These are phyloP conservation scores for Xylaria venustula DNA, from an alignment of 495 filamentous ascomycete genomes.

Conservation along the genomic window DNA sequence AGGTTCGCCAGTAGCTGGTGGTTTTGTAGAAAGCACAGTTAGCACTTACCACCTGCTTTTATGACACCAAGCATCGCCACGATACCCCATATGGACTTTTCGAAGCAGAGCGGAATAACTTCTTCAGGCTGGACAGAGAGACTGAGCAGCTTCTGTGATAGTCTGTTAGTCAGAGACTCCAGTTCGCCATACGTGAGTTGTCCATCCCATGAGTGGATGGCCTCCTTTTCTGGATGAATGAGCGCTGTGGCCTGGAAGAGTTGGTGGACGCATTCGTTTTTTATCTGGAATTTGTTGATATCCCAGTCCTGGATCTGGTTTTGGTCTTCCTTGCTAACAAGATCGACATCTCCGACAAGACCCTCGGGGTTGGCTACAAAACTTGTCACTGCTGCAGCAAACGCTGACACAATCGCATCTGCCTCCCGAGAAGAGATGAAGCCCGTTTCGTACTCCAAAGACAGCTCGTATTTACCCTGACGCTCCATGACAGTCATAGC, in stretches of 20 bases:
- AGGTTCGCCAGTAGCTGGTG: background rate
- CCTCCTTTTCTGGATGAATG: conserved; percentile 16
- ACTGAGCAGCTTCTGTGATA: conserved; percentile 41
- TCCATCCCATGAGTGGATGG: conserved; percentile 50
- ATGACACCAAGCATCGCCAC: conserved; percentile 57
- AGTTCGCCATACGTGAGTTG: conserved; percentile 51
- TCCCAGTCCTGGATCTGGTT: background rate
- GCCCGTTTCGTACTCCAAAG: conserved; percentile 1
- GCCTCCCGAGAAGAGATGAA: background rate
- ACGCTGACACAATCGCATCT: background rate
- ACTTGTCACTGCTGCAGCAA: background rate
- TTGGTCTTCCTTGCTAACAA: background rate
- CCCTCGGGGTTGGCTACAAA: background rate
- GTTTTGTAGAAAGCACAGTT: background rate
- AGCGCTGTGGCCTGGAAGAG: conserved; percentile 18
- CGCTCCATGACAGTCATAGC: background rate
- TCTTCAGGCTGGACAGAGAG: conserved; percentile 50
- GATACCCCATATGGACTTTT: conserved; percentile 56
- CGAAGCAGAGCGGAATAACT: conserved; percentile 56
- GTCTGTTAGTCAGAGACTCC: conserved; percentile 26
- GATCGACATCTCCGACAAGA: background rate
- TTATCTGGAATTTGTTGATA: background rate
- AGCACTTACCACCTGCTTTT: conserved; percentile 46
- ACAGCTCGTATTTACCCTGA: background rate
- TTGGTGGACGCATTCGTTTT: conserved; percentile 28